These are phyloP conservation scores for Solanum sparsipilum DNA, from an alignment of 257 asterid species.

Conservation along the genomic window DNA sequence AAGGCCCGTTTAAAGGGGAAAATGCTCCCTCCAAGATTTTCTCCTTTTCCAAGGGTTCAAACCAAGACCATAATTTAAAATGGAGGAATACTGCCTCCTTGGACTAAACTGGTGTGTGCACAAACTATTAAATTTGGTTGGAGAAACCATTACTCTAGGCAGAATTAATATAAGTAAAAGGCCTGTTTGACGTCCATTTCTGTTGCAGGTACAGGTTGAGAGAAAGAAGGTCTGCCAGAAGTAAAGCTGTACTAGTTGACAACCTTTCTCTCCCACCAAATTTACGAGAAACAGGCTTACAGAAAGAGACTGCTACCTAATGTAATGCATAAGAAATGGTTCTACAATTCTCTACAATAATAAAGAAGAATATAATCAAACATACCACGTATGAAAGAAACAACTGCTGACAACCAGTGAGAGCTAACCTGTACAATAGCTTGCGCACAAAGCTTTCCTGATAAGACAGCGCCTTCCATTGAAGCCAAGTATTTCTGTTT, in stretches of 20 bases:
- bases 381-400: neutral
- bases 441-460: conserved; percentile 95
- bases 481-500: conserved; percentile 97
- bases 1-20: neutral
- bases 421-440: conserved; percentile 75
- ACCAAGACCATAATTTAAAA: neutral
- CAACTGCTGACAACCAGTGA: neutral
- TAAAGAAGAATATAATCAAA: neutral
- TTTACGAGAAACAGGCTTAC: neutral
- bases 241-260: neutral
- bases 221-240: neutral
- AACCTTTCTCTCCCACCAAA: neutral
- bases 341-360: neutral
- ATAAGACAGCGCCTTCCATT: conserved; percentile 97
- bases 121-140: neutral
- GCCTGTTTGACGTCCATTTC: neutral
- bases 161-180: neutral
- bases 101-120: neutral
- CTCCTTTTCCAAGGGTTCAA: neutral
- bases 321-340: neutral
- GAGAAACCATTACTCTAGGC: neutral
- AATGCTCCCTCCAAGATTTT: neutral
- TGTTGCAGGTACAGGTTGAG: neutral
- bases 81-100: neutral
- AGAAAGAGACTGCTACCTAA: neutral